Base-by-base conservation (phyloP, 2,329 filamentous ascomycete genomes). In the Magnaporthales sp. region DNA sequence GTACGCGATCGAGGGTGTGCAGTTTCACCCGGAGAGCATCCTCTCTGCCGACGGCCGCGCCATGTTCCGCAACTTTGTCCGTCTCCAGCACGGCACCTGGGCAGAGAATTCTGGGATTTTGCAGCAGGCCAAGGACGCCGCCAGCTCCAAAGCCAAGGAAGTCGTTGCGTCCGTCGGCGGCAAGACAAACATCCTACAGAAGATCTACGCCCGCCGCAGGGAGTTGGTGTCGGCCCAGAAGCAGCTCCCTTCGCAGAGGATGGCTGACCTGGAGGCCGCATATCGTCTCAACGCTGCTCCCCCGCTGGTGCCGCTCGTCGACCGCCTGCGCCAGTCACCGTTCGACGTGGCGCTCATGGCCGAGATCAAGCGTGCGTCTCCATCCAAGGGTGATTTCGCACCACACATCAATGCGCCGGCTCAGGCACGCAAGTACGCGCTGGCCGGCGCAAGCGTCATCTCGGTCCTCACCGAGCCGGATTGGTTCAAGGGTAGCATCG, bases 401-500 rank as follows among this genome's bases (percentile, higher is more conserved):
- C 83, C 96, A 2, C 87, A 92, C 29, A 91, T 93, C 26, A 95
- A 91, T 72, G 95, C 95, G 10, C 93, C 95, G 27, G 88, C 89
- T 5, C 95, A 99, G 77, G 95, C 96, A 58, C 88, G 89, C 70
- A 92, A 90, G 71, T 99, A 99, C 76, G 95, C 96, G 10, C 84
- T 95, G 65, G 93, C 95, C 7, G 96, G 95, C 15, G 95, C 95
- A 63, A 98, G 94, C 75, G 92, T 96, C 54, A 99, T 99, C 71
- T 98, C 95, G 1, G 95, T 99, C n/a, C 85, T 99, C 62, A 99
- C 95, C 0, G 95, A 99, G 78, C 95, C 96, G 0, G 91, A 98
- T 74, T 99, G 95, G 95, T 99, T 99, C 83, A 98, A 97, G 80
- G 95, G 95, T 63, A 96, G 91, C 77, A 93, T 99, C 68, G 94